Percentiles rank a stretch among this genome's conserved stretches.
phyloP scores from a whole-genome alignment of 169 alveolate genomes.

The Plasmodium fragile region DNA sequence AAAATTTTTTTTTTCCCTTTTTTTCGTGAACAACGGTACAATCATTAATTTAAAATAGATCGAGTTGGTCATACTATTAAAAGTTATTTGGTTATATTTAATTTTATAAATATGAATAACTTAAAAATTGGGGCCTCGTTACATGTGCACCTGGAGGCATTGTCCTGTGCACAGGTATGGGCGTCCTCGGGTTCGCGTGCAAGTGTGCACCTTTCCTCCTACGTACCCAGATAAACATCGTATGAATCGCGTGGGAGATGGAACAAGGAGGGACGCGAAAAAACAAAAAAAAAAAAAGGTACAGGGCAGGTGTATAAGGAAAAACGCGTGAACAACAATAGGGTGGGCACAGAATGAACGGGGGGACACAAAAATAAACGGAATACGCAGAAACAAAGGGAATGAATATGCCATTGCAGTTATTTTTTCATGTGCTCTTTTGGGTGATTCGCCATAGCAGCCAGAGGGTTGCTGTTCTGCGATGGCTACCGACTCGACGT shows the following conservation, averaged over 20 bases:
- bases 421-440: not conserved
- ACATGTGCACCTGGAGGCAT: not conserved
- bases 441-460: not conserved
- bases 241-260: not conserved
- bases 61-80: not conserved
- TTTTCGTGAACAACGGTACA: constrained; percentile 1
- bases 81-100: not conserved
- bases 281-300: not conserved
- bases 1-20: not conserved
- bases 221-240: not conserved
- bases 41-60: constrained; percentile 16
- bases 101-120: constrained; percentile 21
- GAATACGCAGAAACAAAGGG: not conserved
- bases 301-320: not conserved
- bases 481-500: not conserved
- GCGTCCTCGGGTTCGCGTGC: not conserved
- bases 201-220: not conserved
- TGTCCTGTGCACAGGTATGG: not conserved
- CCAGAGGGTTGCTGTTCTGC: not conserved
- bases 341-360: not conserved
- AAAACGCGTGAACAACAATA: not conserved
- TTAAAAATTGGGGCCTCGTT: not conserved
- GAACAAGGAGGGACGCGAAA: not conserved
- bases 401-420: not conserved
- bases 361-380: not conserved